Evolutionary conservation across 495 filamentous ascomycete species (phyloP), one percentile per base, ranked within the genome.

Genomic region (Cercophora sp.): DNA sequence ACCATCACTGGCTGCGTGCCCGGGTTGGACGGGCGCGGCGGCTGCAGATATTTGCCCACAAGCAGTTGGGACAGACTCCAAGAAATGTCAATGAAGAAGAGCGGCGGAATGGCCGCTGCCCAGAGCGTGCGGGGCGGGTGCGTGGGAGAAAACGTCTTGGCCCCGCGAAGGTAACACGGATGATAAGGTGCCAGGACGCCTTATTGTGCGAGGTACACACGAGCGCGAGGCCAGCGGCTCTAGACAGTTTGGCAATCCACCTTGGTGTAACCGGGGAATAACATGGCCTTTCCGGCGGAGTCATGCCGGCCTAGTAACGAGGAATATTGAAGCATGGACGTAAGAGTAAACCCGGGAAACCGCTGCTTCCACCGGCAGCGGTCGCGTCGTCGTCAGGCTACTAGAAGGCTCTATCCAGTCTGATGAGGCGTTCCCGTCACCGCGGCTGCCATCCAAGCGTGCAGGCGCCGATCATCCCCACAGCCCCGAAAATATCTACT

Each of bases 171-270:
- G 26, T 20, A n/a, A 32, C 20, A 18, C 32, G 25, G 26, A n/a
- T n/a, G n/a, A n/a, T n/a, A n/a, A 19, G 26, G 32, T 29, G 18
- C 43, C 43, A 27, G 43, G 43, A 47, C 43, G 43, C 43, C 43
- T 47, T 47, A 29, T 27, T n/a, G n/a, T n/a, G n/a, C n/a, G n/a
- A n/a, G n/a, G n/a, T n/a, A n/a, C n/a, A n/a, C n/a, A n/a, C n/a
- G n/a, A n/a, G n/a, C n/a, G n/a, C n/a, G n/a, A n/a, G n/a, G n/a
- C n/a, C n/a, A n/a, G n/a, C n/a, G n/a, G n/a, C n/a, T 13, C 19
- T 16, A 47, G 26, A 29, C 20, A 47, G 20, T 19, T 10, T 19
- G 25, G 43, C 24, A 13, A 47, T 15, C 43, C 43, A 10, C 16
- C 43, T 29, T 27, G 24, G 43, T 47, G 43, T 34, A 10, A 47